phyloP scores from a whole-genome alignment of 768 basidiomycete species.

The Naganishia vaughanmartiniae region DNA sequence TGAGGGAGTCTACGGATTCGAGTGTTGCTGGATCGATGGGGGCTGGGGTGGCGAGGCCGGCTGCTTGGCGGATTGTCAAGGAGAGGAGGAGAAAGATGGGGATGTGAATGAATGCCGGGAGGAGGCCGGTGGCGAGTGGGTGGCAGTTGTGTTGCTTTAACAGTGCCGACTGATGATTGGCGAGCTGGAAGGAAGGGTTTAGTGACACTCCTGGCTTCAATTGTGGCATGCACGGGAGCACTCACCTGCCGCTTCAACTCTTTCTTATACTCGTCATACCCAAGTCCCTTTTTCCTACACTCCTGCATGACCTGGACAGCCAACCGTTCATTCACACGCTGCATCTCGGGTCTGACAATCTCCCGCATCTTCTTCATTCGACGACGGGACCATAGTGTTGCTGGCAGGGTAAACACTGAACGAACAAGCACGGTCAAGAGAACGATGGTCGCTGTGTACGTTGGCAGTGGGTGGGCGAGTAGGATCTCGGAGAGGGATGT shows the following conservation, averaged over 20 bases:
- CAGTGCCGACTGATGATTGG: slow-evolving; percentile 37
- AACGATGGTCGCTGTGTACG: slow-evolving; percentile 43
- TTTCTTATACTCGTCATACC: slow-evolving; percentile 49
- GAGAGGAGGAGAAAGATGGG: slow-evolving; percentile 51
- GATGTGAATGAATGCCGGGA: slow-evolving; percentile 50
- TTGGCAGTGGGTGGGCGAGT: slow-evolving; percentile 29
- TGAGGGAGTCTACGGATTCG: slow-evolving; percentile 29
- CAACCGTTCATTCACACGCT: slow-evolving; percentile 38
- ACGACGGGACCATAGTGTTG: slow-evolving; percentile 50
- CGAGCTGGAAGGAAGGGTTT: slow-evolving; percentile 33
- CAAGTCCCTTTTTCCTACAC: slow-evolving; percentile 41
- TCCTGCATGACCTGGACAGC: slow-evolving; percentile 43
- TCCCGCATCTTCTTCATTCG: slow-evolving; percentile 39
- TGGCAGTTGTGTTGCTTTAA: slow-evolving; percentile 44
- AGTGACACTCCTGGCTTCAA: not conserved
- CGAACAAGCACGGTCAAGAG: slow-evolving; percentile 48
- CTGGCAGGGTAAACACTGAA: slow-evolving; percentile 47
- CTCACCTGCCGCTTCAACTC: slow-evolving; percentile 43
- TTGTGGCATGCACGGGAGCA: slow-evolving; percentile 18
- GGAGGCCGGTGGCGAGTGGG: slow-evolving; percentile 45
- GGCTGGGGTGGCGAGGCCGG: slow-evolving; percentile 14
- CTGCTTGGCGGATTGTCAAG: slow-evolving; percentile 48
- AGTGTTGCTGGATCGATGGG: slow-evolving; percentile 12
- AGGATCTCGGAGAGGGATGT: slow-evolving; percentile 28
- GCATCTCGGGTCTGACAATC: slow-evolving; percentile 47